Percentiles rank a stretch among this genome's conserved stretches.
phyloP scores from a whole-genome alignment of 495 filamentous ascomycete species.

The Neurospora tetrasperma region DNA sequence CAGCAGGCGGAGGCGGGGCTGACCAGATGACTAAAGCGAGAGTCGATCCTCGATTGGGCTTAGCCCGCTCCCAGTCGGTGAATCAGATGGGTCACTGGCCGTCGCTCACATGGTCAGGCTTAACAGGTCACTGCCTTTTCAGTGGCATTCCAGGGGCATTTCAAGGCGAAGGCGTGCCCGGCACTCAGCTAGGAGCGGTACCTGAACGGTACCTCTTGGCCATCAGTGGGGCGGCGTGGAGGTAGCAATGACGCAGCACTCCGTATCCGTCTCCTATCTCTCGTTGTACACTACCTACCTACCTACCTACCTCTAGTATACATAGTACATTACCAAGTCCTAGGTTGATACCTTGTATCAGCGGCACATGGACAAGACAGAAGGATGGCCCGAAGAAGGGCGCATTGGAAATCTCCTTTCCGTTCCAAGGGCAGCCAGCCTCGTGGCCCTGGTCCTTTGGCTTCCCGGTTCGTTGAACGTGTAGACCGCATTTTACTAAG shows the following conservation, averaged over 20 bases:
- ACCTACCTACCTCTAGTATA: too few relatives aligned
- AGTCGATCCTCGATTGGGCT: constrained; percentile 3
- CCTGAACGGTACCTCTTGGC: neutral
- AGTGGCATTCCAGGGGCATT: neutral
- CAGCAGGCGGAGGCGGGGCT: constrained; percentile 18
- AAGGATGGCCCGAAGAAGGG: neutral
- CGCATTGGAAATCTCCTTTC: neutral
- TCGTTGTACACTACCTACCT: neutral
- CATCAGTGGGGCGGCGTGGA: neutral
- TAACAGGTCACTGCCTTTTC: neutral
- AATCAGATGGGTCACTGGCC: constrained; percentile 15
- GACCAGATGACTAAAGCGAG: constrained; percentile 20
- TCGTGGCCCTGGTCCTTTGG: neutral
- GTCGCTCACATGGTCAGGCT: constrained; percentile 18
- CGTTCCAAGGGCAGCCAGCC: neutral
- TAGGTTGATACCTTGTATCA: too few relatives aligned
- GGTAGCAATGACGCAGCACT: neutral
- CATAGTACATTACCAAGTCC: too few relatives aligned
- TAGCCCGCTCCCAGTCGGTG: constrained; percentile 11
- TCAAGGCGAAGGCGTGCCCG: neutral
- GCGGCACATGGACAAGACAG: too few relatives aligned
- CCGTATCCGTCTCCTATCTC: neutral
- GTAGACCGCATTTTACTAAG: neutral
- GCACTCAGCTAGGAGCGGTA: neutral
- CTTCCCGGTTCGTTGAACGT: neutral